These are phyloP conservation scores for Cokeromyces recurvatus DNA, from an alignment of 371 early-diverging fungal genomes.

Conservation along the genomic window DNA sequence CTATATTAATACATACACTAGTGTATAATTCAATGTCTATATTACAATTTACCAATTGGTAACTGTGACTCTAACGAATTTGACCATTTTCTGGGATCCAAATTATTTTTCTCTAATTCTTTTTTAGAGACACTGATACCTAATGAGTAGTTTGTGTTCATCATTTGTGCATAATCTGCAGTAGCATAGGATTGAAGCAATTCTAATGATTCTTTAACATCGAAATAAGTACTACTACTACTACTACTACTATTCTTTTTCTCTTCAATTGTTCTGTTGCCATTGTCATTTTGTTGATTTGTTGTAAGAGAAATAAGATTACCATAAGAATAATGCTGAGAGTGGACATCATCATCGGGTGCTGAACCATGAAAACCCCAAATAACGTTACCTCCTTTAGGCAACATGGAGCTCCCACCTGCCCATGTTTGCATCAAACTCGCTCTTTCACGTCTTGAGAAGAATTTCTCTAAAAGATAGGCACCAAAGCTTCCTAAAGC, in stretches of 20 bases:
- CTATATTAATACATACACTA: not conserved
- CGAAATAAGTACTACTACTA: conserved; percentile 7
- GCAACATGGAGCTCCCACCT: conserved; percentile 74
- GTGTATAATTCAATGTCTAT: not conserved
- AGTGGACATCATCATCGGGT: conserved; percentile 55
- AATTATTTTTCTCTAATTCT: conserved; percentile 44
- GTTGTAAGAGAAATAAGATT: conserved; percentile 40
- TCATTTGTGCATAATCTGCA: conserved; percentile 38
- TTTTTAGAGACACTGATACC: conserved; percentile 55
- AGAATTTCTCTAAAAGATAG: conserved; percentile 81
- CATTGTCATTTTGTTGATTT: conserved; percentile 4
- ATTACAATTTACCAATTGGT: conserved; percentile 70
- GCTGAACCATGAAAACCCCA: conserved; percentile 73
- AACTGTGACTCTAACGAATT: conserved; percentile 83
- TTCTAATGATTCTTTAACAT: too few species aligned
- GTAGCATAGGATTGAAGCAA: conserved; percentile 50
- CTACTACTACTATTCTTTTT: not conserved
- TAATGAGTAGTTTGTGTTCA: conserved; percentile 60
- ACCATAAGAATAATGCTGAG: conserved; percentile 27
- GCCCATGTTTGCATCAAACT: conserved; percentile 84
- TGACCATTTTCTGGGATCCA: conserved; percentile 70
- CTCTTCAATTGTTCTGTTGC: not conserved
- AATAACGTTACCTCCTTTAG: conserved; percentile 80
- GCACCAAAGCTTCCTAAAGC: conserved; percentile 76
- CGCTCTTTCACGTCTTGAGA: conserved; percentile 73